Evolutionary conservation across 1,284 basidiomycete species (phyloP).

Genomic region (Sporisorium scitamineum): DNA sequence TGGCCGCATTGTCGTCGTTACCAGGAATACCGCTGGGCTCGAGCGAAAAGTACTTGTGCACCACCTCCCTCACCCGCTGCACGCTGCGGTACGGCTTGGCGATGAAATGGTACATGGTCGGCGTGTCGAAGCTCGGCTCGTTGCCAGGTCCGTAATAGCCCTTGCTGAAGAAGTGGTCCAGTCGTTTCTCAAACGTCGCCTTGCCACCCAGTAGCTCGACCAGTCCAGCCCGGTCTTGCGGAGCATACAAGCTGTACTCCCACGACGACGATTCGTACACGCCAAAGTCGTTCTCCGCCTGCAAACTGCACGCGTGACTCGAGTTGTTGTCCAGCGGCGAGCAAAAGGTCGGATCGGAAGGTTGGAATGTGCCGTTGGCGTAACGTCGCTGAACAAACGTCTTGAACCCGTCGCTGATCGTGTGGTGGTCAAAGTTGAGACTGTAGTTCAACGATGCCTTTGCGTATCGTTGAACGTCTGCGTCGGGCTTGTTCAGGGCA

Average conservation of each 20-base stretch:
- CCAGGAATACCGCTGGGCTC: conserved; percentile 59
- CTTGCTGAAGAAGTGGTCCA: conserved; percentile 59
- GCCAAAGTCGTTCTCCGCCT: conserved; percentile 56
- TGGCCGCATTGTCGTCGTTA: conserved; percentile 76
- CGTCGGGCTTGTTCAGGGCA: conserved; percentile 36
- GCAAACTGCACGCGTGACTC: conserved; percentile 51
- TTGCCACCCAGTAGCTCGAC: conserved; percentile 54
- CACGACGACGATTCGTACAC: conserved; percentile 56
- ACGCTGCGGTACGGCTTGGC: conserved; percentile 45
- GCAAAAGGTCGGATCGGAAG: conserved; percentile 55
- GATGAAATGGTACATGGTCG: conserved; percentile 54
- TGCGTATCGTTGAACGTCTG: conserved; percentile 24
- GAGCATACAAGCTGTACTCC: conserved; percentile 61
- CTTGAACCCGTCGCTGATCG: conserved; percentile 45
- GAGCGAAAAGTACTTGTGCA: conserved; percentile 54
- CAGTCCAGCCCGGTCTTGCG: conserved; percentile 58
- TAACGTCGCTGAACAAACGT: conserved; percentile 56
- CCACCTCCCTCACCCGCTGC: conserved; percentile 44
- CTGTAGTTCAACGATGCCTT: conserved; percentile 54
- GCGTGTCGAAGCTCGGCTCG: conserved; percentile 60
- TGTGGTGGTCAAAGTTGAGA: conserved; percentile 53
- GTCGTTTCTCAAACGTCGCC: conserved; percentile 48
- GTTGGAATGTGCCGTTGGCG: conserved; percentile 52
- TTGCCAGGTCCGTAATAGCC: conserved; percentile 59
- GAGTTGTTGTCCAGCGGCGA: conserved; percentile 49